Conservation (phyloP, 2,329 filamentous ascomycete genomes). For the Camillea tinctor region DNA sequence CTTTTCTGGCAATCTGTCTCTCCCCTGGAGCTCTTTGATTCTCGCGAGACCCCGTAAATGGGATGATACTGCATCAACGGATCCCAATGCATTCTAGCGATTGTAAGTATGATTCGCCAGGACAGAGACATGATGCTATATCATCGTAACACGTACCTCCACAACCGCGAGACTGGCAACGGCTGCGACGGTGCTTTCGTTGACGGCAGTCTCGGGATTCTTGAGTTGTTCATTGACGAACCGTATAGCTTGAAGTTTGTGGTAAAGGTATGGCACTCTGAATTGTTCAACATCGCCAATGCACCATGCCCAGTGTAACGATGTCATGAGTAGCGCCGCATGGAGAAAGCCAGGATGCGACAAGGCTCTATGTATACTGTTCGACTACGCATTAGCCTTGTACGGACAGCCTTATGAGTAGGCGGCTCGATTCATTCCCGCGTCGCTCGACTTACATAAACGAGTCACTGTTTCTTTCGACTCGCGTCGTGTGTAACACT, state of each 20-base stretch:
- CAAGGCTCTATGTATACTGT: constrained; percentile 42
- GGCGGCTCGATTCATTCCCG: background rate
- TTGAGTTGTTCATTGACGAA: constrained; percentile 45
- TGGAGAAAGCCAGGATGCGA: constrained; percentile 46
- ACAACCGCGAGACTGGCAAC: constrained; percentile 44
- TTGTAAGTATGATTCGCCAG: constrained; percentile 10
- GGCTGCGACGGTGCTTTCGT: constrained; percentile 43
- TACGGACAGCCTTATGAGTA: background rate
- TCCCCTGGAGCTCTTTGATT: constrained; percentile 32
- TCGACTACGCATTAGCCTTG: background rate
- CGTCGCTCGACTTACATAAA: constrained; percentile 31
- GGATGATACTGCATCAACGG: constrained; percentile 42
- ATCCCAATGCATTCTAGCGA: constrained; percentile 42
- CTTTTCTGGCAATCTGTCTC: constrained; percentile 27
- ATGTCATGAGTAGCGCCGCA: constrained; percentile 44
- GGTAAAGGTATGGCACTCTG: constrained; percentile 44
- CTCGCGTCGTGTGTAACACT: constrained; percentile 41
- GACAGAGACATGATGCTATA: background rate
- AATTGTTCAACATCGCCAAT: constrained; percentile 45
- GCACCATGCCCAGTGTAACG: constrained; percentile 46
- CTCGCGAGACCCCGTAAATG: constrained; percentile 41
- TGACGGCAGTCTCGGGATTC: constrained; percentile 36
- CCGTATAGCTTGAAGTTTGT: constrained; percentile 46
- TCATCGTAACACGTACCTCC: constrained; percentile 35
- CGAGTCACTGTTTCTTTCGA: constrained; percentile 35